Percentiles rank a stretch among this genome's conserved stretches.
phyloP scores from a whole-genome alignment of 140 eudicot species.

The Oenanthe javanica region DNA sequence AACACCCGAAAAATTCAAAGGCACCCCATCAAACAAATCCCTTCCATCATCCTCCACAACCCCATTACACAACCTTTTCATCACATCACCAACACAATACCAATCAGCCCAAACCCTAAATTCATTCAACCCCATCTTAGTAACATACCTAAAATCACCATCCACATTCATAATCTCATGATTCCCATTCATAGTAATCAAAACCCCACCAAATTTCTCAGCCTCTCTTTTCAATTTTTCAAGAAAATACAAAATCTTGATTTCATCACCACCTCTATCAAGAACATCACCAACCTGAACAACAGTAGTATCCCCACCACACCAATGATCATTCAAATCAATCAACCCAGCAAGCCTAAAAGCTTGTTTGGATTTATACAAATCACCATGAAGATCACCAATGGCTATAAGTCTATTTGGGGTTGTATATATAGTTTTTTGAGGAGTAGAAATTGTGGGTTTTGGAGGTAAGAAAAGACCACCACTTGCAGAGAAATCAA shows the following conservation, averaged over 20 bases:
- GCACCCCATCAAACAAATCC: constrained; percentile 35
- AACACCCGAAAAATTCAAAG: constrained; percentile 21
- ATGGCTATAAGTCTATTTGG: constrained; percentile 63
- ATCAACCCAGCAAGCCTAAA: constrained; percentile 61
- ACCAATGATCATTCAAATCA: constrained; percentile 52
- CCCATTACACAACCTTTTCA: constrained; percentile 49
- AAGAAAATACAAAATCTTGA: constrained; percentile 51
- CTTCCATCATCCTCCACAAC: neutral
- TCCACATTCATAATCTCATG: constrained; percentile 83
- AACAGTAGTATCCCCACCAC: constrained; percentile 64
- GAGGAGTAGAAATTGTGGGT: neutral
- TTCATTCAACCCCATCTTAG: constrained; percentile 34
- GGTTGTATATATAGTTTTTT: constrained; percentile 31
- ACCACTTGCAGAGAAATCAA: constrained; percentile 57
- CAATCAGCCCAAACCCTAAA: constrained; percentile 66
- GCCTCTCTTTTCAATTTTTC: constrained; percentile 66
- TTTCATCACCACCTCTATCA: constrained; percentile 77
- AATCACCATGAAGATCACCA: constrained; percentile 90
- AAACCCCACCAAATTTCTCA: constrained; percentile 29
- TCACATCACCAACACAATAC: constrained; percentile 43
- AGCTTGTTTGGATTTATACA: constrained; percentile 52
- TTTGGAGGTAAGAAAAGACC: constrained; percentile 53
- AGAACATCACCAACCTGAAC: constrained; percentile 85
- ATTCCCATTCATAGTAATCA: constrained; percentile 79
- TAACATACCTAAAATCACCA: constrained; percentile 50